phyloP scores from a whole-genome alignment of 1,284 basidiomycete genomes.

The Retiboletus fuscus region DNA sequence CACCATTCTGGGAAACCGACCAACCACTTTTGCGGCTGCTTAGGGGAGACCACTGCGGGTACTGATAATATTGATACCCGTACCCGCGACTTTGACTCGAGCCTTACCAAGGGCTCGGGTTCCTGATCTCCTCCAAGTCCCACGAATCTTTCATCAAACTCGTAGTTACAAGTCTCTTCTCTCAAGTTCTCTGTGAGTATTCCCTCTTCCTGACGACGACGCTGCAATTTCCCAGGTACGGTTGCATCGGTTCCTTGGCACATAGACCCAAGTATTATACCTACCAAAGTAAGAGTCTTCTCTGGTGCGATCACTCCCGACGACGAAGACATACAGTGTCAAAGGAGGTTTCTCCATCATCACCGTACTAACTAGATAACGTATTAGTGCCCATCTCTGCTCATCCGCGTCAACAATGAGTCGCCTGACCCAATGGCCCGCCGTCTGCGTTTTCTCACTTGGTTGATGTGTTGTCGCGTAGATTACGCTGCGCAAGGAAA shows the following conservation, averaged over 20 bases:
- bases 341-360: conserved; percentile 29
- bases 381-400: conserved; percentile 34
- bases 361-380: conserved; percentile 32
- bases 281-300: conserved; percentile 38
- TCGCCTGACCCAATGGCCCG: conserved; percentile 12
- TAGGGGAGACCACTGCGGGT: too few species aligned
- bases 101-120: too few species aligned
- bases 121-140: too few species aligned
- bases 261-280: conserved; percentile 6
- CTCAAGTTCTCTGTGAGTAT: too few species aligned
- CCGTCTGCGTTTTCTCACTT: conserved; percentile 17
- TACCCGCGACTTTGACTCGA: too few species aligned
- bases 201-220: background rate
- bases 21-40: too few species aligned
- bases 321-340: conserved; percentile 19
- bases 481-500: background rate
- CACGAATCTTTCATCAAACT: too few species aligned
- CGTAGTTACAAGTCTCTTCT: background rate
- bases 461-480: conserved; percentile 20
- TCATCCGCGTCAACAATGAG: conserved; percentile 7
- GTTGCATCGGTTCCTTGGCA: conserved; percentile 1
- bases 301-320: conserved; percentile 13
- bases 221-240: conserved; percentile 1
- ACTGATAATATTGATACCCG: too few species aligned
- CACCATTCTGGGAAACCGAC: too few species aligned